Base-by-base conservation (phyloP, 2,329 filamentous ascomycete species). In the Xylogone sp. region DNA sequence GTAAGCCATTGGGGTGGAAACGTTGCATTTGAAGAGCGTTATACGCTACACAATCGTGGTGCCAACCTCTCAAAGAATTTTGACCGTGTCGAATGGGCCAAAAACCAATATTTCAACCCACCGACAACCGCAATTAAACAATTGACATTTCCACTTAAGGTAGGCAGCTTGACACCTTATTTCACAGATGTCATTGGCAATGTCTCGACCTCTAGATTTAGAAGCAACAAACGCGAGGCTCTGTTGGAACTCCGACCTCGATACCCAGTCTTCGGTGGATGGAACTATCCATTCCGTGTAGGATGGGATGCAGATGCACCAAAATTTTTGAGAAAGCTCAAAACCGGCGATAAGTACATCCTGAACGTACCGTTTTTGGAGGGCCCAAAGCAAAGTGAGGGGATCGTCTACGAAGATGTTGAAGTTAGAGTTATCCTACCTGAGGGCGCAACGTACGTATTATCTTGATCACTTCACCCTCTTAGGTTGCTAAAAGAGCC, bases 1-100 rank as follows among this genome's bases (percentile, higher is more conserved):
- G 87, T 99, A 62, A 96, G 90, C 67, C 94, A 97, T 71, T 99
- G 94, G 94, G 94, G 94, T 59, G 94, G 94, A 56, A 99, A 99
- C 68, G 73, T 97, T 49, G 94, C 94, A 1, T 90, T 92, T 46
- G 94, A 99, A 73, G 94, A 99, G 74, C 84, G 90, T 52, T 97
- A 96, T 73, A 90, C 87, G 70, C 78, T 97, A 59, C 82, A 83
- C 63, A 93, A 99, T 76, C 84, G 87, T 57, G 94, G 88, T 57
- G 95, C 94, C 46, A 86, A 88, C 68, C 77, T 93, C 46, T 79
- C 81, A 29, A 76, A 77, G 52, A 82, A 86, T 31, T 93, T 94
- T 73, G 87, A 83, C 63, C 83, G 89, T 29, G 84, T 90, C 56
- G 83, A 88, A 64, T 94, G 86, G 84, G 83, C 86, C 39, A 79